Base-by-base conservation (phyloP, 108 stramenopile species). In the Schizochytrium sp. region DNA sequence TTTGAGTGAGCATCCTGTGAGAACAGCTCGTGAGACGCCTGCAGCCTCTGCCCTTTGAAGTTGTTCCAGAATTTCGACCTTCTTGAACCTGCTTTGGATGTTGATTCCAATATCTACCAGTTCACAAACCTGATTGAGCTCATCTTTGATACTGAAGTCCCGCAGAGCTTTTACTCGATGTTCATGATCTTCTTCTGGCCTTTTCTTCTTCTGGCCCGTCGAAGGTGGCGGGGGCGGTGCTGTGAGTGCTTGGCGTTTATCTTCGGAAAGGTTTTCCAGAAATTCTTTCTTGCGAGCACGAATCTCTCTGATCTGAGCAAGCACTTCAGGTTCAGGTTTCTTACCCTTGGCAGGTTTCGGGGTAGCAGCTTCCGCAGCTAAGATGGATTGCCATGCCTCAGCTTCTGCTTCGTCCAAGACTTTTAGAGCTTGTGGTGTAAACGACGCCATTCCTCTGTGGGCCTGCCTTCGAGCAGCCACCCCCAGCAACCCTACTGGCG, bases 51-150 rank as follows among this genome's bases (percentile, higher is more conserved):
- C 88, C 28, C 88, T 60, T 5, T 53, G 38, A 44, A 88, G 88
- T 8, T 46, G 88, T 40, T 46, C 47, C 88, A 3, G n/a, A 38
- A 47, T 38, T 28, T 61, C 88, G 19, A 46, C 61, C 3, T n/a
- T 46, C 40, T 8, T 8, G 61, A 44, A 4, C 28, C 88, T 45
- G 47, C 61, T 72, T 87, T 92, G 92, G 93, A 88, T 72, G 96
- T 96, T 0, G 96, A 94, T 91, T 94, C 96, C 19, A 89, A 60
- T 40, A 60, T 97, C 42, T 45, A 91, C 0, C 88, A 91, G 73
- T 50, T 83, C 73, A 28, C 50, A 53, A 5, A 38, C 40, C 7
- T 7, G 7, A 4, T 19, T 19, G 19, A 13, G 38, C n/a, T 72
- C 72, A 13, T 72, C 72, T 41, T 17, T n/a, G 17, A 53, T 50